A percentile compares a stretch with the other conserved stretches of the same genome.
These are phyloP conservation scores for Cardamine chenopodiifolia DNA, from an alignment of 345 rosid species.

Conservation along the genomic window DNA sequence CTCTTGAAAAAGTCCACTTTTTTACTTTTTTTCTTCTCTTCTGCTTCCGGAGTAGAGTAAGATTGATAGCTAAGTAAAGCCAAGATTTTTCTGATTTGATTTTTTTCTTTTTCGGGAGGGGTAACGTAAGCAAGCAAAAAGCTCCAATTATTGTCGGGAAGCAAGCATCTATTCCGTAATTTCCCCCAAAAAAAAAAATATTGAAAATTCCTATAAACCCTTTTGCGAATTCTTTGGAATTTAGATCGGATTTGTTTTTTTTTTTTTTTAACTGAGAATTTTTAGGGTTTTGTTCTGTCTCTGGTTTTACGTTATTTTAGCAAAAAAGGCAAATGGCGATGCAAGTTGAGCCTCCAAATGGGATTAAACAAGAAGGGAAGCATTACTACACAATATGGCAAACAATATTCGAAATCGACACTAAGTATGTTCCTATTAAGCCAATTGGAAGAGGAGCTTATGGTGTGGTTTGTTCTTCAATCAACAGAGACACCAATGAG, in stretches of 20 bases:
- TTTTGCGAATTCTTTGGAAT: neutral
- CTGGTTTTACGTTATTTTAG: slow-evolving; percentile 21
- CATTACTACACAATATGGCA: slow-evolving; percentile 26
- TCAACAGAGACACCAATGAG: slow-evolving; percentile 63
- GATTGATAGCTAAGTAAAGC: slow-evolving; percentile 37
- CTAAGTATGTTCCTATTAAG: slow-evolving; percentile 58
- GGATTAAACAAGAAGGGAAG: slow-evolving; percentile 48
- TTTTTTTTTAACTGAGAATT: no score
- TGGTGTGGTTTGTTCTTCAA: slow-evolving; percentile 76
- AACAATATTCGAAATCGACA: slow-evolving; percentile 25
- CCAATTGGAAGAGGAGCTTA: slow-evolving; percentile 81
- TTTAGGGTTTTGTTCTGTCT: no score
- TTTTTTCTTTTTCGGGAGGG: slow-evolving; percentile 17
- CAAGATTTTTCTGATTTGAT: slow-evolving; percentile 16
- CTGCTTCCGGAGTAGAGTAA: slow-evolving; percentile 18
- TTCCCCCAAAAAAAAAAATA: no score
- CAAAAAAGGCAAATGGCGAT: slow-evolving; percentile 54
- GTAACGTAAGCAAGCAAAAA: slow-evolving; percentile 37
- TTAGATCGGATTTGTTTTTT: neutral
- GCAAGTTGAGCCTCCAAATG: slow-evolving; percentile 71
- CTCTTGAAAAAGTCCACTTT: slow-evolving; percentile 12
- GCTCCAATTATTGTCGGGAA: slow-evolving; percentile 43
- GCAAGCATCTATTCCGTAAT: slow-evolving; percentile 56
- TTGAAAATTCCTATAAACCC: no score
- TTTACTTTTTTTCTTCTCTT: neutral